Evolutionary conservation across 2,329 filamentous ascomycete genomes (phyloP).

Genomic region (Pseudocercospora vitis): DNA sequence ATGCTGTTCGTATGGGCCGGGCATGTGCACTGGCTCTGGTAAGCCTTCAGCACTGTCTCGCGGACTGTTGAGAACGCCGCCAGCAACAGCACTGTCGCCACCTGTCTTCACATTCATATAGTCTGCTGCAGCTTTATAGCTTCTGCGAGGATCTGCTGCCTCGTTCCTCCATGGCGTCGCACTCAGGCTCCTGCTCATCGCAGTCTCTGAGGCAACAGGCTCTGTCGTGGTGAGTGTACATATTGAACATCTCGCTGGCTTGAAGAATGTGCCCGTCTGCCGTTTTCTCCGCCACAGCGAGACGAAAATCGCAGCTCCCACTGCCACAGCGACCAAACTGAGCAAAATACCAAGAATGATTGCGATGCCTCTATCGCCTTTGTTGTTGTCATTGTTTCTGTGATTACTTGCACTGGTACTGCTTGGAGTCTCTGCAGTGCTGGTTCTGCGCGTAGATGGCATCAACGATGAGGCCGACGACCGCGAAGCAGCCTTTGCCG

Average conservation of each 20-base stretch:
- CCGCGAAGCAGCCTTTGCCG: not conserved
- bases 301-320: constrained; percentile 4
- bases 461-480: not conserved
- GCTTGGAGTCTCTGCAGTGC: not conserved
- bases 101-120: not conserved
- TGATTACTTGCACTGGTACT: not conserved
- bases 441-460: not conserved
- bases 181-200: constrained; percentile 1
- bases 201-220: not conserved
- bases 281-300: constrained; percentile 13
- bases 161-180: constrained; percentile 10
- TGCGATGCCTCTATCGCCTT: constrained; percentile 13
- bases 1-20: constrained; percentile 1
- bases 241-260: constrained; percentile 13
- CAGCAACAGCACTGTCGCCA: not conserved
- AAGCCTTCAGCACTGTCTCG: constrained; percentile 13
- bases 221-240: constrained; percentile 5
- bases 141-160: constrained; percentile 3
- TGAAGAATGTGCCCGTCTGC: constrained; percentile 14
- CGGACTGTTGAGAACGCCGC: not conserved
- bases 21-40: not conserved
- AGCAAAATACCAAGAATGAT: constrained; percentile 14
- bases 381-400: not conserved
- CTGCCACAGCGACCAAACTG: constrained; percentile 3
- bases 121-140: constrained; percentile 5